These are phyloP conservation scores for Penicillium goetzii DNA, from an alignment of 495 filamentous ascomycete species.

Conservation along the genomic window DNA sequence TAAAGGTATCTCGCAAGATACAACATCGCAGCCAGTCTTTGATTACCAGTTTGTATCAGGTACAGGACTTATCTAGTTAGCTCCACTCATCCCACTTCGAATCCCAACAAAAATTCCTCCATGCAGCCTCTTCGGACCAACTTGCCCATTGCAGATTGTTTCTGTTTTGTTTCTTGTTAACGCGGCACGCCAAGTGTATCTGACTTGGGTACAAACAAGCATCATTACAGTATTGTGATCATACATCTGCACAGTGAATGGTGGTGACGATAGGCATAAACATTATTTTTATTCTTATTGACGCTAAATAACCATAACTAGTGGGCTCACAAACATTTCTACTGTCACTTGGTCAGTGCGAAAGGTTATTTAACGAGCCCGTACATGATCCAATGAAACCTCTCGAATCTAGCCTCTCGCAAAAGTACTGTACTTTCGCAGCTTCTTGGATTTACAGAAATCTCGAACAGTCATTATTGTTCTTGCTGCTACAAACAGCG, in stretches of 20 bases:
- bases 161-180: neutral
- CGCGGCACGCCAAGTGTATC: slow-evolving; percentile 1
- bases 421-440: neutral
- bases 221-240: neutral
- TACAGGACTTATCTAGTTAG: neutral
- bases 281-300: neutral
- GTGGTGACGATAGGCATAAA: too few relatives aligned
- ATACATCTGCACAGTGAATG: neutral
- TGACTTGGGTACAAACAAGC: neutral
- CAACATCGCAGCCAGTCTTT: neutral
- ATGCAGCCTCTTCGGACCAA: slow-evolving; percentile 5
- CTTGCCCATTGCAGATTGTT: neutral
- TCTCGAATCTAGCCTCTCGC: neutral
- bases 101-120: slow-evolving; percentile 18
- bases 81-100: slow-evolving; percentile 28
- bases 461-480: neutral
- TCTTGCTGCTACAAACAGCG: neutral
- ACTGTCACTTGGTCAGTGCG: neutral
- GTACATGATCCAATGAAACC: neutral
- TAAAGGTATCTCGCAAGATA: neutral
- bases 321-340: neutral
- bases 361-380: neutral
- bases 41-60: neutral
- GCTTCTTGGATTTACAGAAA: neutral
- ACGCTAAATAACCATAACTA: neutral